Evolutionary conservation across 495 filamentous ascomycete species (phyloP).

Genomic region (Aspergillus panamensis): DNA sequence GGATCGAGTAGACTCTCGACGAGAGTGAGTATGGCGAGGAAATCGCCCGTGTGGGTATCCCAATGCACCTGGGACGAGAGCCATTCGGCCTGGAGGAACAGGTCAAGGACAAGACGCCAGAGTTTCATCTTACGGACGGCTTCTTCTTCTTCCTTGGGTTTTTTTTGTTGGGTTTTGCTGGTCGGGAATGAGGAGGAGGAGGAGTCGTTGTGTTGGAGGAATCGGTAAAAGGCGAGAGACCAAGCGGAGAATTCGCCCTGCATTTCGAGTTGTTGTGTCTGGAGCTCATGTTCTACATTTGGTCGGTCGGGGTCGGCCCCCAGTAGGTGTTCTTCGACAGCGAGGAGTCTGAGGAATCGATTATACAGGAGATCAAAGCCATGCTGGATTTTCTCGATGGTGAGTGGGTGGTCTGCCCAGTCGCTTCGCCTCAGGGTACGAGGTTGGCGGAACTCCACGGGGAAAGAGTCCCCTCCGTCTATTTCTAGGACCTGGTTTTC

Average conservation of each 20-base stretch:
- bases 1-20: background rate
- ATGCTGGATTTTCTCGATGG: background rate
- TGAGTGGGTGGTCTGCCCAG: background rate
- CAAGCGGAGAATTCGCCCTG: background rate
- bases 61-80: background rate
- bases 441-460: background rate
- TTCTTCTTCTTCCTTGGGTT: background rate
- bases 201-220: background rate
- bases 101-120: background rate
- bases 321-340: background rate
- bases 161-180: background rate
- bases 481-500: conserved; percentile 2
- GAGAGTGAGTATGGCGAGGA: background rate
- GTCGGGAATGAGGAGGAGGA: background rate
- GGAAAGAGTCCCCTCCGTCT: background rate
- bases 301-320: background rate
- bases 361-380: background rate
- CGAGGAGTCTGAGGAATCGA: background rate
- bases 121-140: background rate
- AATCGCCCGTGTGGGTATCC: background rate
- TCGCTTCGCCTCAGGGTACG: background rate
- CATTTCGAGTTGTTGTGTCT: background rate
- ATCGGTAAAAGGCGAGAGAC: background rate
- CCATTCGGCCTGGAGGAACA: background rate
- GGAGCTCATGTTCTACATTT: background rate